Base-by-base conservation (phyloP, 306 rosid species). In the Medicago lupulina region DNA sequence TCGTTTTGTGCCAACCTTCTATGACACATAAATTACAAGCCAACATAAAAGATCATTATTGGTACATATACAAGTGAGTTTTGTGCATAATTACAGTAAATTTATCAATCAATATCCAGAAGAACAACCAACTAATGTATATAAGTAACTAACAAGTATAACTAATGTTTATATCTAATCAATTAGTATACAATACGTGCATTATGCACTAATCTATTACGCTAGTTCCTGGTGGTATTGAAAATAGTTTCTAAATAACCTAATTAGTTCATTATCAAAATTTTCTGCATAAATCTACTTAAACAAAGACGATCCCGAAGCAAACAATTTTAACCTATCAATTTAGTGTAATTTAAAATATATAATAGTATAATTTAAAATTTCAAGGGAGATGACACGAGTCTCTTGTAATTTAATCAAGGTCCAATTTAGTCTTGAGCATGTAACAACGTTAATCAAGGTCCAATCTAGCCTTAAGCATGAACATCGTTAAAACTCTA, bases 1-100 rank as follows among this genome's bases (percentile, higher is more conserved):
- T 58, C 80, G 19, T 76, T 76, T 88, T 73, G 76, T 68, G 75
- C 82, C 81, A 72, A 36, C 55, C 70, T 80, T 62, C 91, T 88
- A 51, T 1, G n/a, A 75, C 60, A 64, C 16, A 14, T 12, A 34
- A 21, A 46, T n/a, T 54, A 18, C 16, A 49, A 17, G 57, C 70
- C 46, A 55, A 18, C 14, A 18, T 55, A 18, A 55, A 55, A 55
- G 19, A 7, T 7, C 21, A 43, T 68, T 44, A 12, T 46, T 46
- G 61, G 57, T 66, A 53, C 41, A 28, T 31, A n/a, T n/a, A 4
- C 34, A 28, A 28, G 34, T 28, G 23, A 21, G 23, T 21, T 21
- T 21, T 2, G 2, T 2, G 23, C 23, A 21, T 21, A 21, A 21
- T 21, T 21, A 21, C 23, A 21, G 23, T 21, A 23, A 23, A 23